A percentile compares a stretch with the other conserved stretches of the same genome.
phyloP scores from a whole-genome alignment of 176 grass and related monocot species.

The Carex littledalei region DNA sequence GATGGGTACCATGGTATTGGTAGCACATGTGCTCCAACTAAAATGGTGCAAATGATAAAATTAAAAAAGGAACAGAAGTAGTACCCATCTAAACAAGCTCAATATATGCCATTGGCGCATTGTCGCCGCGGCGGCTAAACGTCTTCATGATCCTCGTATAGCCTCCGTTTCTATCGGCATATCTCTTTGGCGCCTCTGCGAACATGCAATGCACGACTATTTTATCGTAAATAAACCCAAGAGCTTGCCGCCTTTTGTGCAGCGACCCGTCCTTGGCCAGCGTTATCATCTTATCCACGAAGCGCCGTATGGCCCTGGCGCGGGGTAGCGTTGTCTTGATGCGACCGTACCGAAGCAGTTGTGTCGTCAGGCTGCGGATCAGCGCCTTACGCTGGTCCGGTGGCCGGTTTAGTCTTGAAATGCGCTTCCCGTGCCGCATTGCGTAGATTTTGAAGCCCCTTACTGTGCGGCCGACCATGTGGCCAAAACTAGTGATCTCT shows the following conservation, averaged over 20 bases:
- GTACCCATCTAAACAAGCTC: constrained; percentile 75
- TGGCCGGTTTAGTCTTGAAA: constrained; percentile 73
- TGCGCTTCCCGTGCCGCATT: constrained; percentile 71
- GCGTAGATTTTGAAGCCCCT: constrained; percentile 62
- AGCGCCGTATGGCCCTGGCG: constrained; percentile 86
- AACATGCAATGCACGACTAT: constrained; percentile 81
- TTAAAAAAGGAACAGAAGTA: neutral
- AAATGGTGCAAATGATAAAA: neutral
- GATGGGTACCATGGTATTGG: neutral
- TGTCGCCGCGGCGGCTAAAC: constrained; percentile 73
- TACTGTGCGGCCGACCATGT: constrained; percentile 37
- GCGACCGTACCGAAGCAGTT: constrained; percentile 74
- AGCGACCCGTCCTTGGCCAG: constrained; percentile 83
- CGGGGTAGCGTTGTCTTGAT: constrained; percentile 86
- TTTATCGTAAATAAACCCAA: constrained; percentile 89
- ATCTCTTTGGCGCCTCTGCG: constrained; percentile 69
- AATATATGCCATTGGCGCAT: constrained; percentile 93
- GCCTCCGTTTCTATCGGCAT: constrained; percentile 72
- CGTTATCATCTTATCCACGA: constrained; percentile 83
- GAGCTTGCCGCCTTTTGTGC: constrained; percentile 90
- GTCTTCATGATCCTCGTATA: constrained; percentile 90
- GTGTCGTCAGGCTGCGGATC: constrained; percentile 68
- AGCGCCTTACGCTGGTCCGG: constrained; percentile 81
- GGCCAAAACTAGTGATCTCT: constrained; percentile 49
- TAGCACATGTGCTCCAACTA: neutral